phyloP scores from a whole-genome alignment of 2,329 filamentous ascomycete genomes.

The Trichoderma sp. region DNA sequence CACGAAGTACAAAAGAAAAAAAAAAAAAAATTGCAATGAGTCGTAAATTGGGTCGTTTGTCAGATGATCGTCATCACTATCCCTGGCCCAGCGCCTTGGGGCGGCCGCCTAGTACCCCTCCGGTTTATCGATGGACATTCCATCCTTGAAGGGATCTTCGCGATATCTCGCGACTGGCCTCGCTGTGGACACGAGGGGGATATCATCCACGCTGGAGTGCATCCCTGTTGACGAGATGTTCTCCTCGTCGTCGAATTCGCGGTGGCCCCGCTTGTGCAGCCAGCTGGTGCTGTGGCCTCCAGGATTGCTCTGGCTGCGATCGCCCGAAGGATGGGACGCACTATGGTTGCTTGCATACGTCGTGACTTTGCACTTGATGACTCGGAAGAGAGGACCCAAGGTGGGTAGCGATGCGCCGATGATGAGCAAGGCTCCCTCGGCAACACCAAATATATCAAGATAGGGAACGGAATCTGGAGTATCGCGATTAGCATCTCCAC shows the following conservation, averaged over 20 bases:
- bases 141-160: slow-evolving; percentile 20
- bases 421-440: slow-evolving; percentile 32
- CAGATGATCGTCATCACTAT: slow-evolving; percentile 14
- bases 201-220: slow-evolving; percentile 33
- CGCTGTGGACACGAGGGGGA: slow-evolving; percentile 30
- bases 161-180: background rate
- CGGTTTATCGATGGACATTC: background rate
- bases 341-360: slow-evolving; percentile 24
- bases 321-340: slow-evolving; percentile 22
- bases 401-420: slow-evolving; percentile 33
- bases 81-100: background rate
- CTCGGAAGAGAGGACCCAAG: slow-evolving; percentile 31
- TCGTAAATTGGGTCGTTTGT: slow-evolving; percentile 9
- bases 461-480: slow-evolving; percentile 29
- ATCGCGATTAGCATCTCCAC: slow-evolving; percentile 6
- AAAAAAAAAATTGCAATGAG: slow-evolving; percentile 2
- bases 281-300: slow-evolving; percentile 3
- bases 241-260: slow-evolving; percentile 30
- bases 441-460: slow-evolving; percentile 33
- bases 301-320: slow-evolving; percentile 11
- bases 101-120: background rate
- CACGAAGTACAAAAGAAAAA: background rate
- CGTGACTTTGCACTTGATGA: slow-evolving; percentile 27
- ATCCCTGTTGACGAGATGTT: slow-evolving; percentile 27
- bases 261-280: slow-evolving; percentile 16